phyloP scores from a whole-genome alignment of 2,329 filamentous ascomycete species.

The Coniella vitis region DNA sequence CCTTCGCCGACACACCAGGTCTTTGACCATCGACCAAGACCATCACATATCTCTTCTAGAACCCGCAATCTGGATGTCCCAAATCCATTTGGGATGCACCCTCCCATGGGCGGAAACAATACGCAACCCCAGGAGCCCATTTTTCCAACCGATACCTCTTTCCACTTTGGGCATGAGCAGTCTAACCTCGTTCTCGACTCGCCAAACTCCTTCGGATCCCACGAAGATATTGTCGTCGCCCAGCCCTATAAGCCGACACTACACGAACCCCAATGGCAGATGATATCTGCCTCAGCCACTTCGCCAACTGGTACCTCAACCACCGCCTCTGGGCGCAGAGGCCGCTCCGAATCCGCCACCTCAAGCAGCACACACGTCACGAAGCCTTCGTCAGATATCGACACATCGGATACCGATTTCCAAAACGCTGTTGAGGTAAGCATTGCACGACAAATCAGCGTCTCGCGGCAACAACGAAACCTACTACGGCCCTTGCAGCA shows the following conservation, averaged over 20 bases:
- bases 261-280: constrained; percentile 41
- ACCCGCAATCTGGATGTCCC: constrained; percentile 10
- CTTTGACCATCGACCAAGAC: constrained; percentile 23
- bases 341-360: constrained; percentile 18
- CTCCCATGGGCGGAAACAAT: background rate
- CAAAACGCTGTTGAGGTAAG: constrained; percentile 57
- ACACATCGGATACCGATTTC: constrained; percentile 36
- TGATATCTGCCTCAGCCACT: constrained; percentile 32
- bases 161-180: constrained; percentile 28
- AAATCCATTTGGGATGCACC: constrained; percentile 11
- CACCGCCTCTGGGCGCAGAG: constrained; percentile 17
- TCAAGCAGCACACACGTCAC: constrained; percentile 25
- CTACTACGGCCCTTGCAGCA: constrained; percentile 49
- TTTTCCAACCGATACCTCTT: constrained; percentile 15
- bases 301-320: constrained; percentile 20
- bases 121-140: constrained; percentile 8
- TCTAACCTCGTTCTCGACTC: constrained; percentile 36
- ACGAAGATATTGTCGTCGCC: constrained; percentile 21
- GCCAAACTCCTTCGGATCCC: constrained; percentile 25
- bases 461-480: constrained; percentile 55
- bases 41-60: background rate
- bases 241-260: constrained; percentile 30
- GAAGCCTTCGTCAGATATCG: constrained; percentile 27
- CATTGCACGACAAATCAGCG: constrained; percentile 61
- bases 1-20: constrained; percentile 34